Base-by-base conservation (phyloP, 1,284 basidiomycete genomes). In the Ceratobasidium sp. region DNA sequence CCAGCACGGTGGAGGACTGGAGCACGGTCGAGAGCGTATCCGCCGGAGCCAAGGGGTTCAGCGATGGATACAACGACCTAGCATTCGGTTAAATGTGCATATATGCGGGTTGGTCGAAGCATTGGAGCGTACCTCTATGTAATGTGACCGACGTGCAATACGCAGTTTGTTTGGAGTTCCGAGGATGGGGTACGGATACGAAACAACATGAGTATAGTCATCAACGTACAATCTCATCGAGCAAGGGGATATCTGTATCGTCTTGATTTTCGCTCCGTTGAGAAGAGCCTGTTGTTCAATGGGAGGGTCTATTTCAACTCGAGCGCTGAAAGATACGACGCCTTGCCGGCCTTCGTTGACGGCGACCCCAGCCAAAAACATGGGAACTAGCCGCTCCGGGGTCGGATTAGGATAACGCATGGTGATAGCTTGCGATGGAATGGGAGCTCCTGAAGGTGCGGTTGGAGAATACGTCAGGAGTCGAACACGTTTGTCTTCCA, bases 131-230 rank as follows among this genome's bases (percentile, higher is more conserved):
- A 89, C 89, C 84, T 91, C 89, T 8, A 90, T 84, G 79, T 88
- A 90, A n/a, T 81, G 84, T 2, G 89, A 90, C 78, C 87, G 88
- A 44, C 89, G 85, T 10, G 88, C 89, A 35, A 90, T 81, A 6
- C 87, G 85, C 1, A 87, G 76, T 80, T 84, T 89, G 1, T 81
- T 68, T 23, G 81, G 82, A n/a, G 73, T 76, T 12, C 83, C 85
- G 50, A 85, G 81, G 16, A 89, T 81, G 4, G 85, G 85, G 64
- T 84, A 83, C 10, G 86, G 85, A 78, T 82, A 86, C 20, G 79
- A 48, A 18, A 86, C 73, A 46, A 81, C 77, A 67, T 86, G 84
- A 0, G n/a, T 54, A 50, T 78, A 74, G 2, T 69, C 67, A 0
- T 80, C 83, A 16, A 87, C 41, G 0, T 71, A 74, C 7, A 87